Evolutionary conservation across 2,329 filamentous ascomycete genomes (phyloP).

Genomic region (Paraconiothyrium brasiliense): DNA sequence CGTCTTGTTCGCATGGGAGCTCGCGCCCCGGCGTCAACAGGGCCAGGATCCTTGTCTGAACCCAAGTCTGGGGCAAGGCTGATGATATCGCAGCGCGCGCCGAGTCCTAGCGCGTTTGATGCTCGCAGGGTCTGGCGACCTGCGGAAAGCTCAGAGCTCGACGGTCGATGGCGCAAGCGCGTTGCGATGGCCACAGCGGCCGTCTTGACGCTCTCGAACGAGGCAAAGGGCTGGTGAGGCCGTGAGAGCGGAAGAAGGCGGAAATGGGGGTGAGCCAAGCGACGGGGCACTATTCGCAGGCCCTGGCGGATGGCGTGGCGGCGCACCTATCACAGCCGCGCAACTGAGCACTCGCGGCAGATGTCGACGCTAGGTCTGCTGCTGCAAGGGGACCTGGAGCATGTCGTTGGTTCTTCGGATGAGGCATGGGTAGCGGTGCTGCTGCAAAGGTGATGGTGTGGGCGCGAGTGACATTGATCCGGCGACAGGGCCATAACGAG

Average conservation of each 20-base stretch:
- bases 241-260: conserved; percentile 10
- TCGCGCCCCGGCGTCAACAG: conserved; percentile 40
- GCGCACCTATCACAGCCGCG: conserved; percentile 33
- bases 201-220: neutral
- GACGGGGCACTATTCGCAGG: conserved; percentile 6
- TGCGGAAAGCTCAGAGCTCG: conserved; percentile 6
- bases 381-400: conserved; percentile 45
- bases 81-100: conserved; percentile 37
- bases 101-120: conserved; percentile 46
- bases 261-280: conserved; percentile 11
- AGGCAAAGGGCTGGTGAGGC: neutral
- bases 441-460: conserved; percentile 20
- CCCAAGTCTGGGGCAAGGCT: conserved; percentile 51
- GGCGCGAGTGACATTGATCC: conserved; percentile 16
- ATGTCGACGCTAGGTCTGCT: conserved; percentile 26
- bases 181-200: conserved; percentile 4
- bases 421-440: conserved; percentile 17
- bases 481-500: conserved; percentile 14
- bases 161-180: conserved; percentile 8
- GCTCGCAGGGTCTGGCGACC: conserved; percentile 27
- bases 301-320: conserved; percentile 17
- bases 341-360: conserved; percentile 30
- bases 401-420: conserved; percentile 45
- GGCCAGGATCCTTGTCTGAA: conserved; percentile 38
- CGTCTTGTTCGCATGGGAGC: conserved; percentile 38